Conservation (phyloP, 345 rosid genomes). For the Arabis hirsuta region DNA sequence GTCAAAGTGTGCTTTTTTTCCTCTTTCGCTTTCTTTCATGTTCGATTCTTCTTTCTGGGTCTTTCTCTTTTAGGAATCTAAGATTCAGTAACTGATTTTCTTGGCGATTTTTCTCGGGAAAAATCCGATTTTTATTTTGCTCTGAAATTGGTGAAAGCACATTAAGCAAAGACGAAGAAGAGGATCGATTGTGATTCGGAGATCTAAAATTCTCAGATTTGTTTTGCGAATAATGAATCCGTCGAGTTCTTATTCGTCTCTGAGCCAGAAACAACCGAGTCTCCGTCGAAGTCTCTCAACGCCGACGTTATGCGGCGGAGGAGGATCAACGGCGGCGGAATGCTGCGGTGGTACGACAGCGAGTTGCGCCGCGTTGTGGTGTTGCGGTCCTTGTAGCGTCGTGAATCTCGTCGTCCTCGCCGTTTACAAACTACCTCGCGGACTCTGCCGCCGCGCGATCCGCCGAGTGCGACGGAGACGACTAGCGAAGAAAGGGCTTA, state of each 20-base stretch:
- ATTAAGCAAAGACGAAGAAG: slow-evolving; percentile 1
- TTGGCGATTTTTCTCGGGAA: slow-evolving; percentile 7
- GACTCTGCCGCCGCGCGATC: slow-evolving; percentile 51
- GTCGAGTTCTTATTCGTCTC: slow-evolving; percentile 17
- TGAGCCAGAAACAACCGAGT: not conserved
- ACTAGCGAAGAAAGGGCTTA: slow-evolving; percentile 31
- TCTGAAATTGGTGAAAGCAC: not conserved
- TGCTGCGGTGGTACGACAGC: slow-evolving; percentile 65
- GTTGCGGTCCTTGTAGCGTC: slow-evolving; percentile 67
- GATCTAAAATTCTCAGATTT: not conserved
- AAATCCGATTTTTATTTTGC: not conserved
- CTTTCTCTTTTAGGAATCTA: not conserved
- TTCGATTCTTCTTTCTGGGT: not conserved
- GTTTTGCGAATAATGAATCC: slow-evolving; percentile 19
- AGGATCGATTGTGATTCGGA: not conserved
- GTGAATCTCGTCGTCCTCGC: slow-evolving; percentile 54
- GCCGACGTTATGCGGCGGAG: not conserved
- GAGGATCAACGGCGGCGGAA: slow-evolving; percentile 40
- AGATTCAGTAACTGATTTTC: slow-evolving; percentile 18
- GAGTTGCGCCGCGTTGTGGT: slow-evolving; percentile 64
- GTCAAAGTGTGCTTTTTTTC: not conserved
- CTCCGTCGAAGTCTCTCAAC: slow-evolving; percentile 26
- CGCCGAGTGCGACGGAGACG: slow-evolving; percentile 40
- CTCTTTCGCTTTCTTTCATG: slow-evolving; percentile 8
- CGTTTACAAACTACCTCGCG: slow-evolving; percentile 57